A percentile compares a stretch with the other conserved stretches of the same genome.
These are phyloP conservation scores for Linum lewisii DNA, from an alignment of 345 rosid species.

Conservation along the genomic window DNA sequence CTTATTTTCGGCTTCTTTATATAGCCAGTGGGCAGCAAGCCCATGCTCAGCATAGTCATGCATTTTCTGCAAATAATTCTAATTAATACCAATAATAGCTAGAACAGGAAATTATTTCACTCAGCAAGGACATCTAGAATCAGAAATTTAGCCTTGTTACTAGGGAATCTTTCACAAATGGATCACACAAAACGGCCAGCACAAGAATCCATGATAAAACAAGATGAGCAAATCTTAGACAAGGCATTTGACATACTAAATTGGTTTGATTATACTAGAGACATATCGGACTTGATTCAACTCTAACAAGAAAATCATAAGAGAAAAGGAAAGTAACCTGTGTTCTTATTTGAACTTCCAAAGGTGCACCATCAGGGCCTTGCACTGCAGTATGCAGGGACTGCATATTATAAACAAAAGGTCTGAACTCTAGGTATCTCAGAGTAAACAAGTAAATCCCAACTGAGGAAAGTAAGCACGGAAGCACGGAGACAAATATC, in stretches of 20 bases:
- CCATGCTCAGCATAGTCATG: slow-evolving; percentile 75
- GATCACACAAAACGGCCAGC: too few relatives aligned
- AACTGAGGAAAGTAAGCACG: too few relatives aligned
- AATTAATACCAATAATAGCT: slow-evolving; percentile 1
- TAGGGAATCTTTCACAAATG: too few relatives aligned
- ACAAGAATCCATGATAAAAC: too few relatives aligned
- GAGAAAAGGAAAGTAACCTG: slow-evolving; percentile 30
- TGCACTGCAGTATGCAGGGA: slow-evolving; percentile 69
- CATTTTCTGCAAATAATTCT: slow-evolving; percentile 39
- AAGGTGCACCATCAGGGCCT: slow-evolving; percentile 58
- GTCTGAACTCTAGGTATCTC: background rate
- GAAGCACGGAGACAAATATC: too few relatives aligned
- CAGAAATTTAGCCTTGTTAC: background rate
- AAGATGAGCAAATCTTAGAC: too few relatives aligned
- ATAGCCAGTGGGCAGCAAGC: slow-evolving; percentile 85
- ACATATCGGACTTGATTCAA: background rate
- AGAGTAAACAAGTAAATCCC: background rate
- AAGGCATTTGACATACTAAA: background rate
- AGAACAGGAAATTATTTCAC: background rate
- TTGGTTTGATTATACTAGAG: too few relatives aligned
- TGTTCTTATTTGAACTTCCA: slow-evolving; percentile 78
- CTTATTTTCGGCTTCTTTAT: slow-evolving; percentile 50
- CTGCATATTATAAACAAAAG: slow-evolving; percentile 31
- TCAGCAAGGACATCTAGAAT: background rate
- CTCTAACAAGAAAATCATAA: background rate